Base-by-base conservation (phyloP, 441 rosid genomes). In the Raphanus hybrid region DNA sequence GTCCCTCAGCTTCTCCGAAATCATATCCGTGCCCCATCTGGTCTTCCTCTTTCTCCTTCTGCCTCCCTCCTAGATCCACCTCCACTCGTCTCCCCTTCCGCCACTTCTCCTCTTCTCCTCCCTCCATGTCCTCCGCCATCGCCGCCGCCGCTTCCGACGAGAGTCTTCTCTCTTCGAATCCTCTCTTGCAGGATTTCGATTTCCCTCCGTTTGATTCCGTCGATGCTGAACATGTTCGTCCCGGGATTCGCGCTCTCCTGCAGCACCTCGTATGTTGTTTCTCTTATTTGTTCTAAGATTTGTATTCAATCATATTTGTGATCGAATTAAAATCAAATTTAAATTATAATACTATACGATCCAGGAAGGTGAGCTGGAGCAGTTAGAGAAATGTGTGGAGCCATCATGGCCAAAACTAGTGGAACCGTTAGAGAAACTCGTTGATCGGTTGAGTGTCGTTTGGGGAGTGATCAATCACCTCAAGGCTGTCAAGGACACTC, bases 381-480 rank as follows among this genome's bases (percentile, higher is more conserved):
- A 88, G 78, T 67, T 91, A 83, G 97, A 94, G 89, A 87, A 73
- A 64, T 84, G 87, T 4, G 87, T 91, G 84, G 95, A 91, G 74
- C 98, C 98, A 0, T 73, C 97, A 0, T 92, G 98, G 97, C 83
- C 89, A 14, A 88, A 87, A 80, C 78, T 94, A 71, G 97, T 90
- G 64, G 98, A 91, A 69, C 98, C 98, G 18, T 68, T 92, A 82
- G 98, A 91, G 90, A 94, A 85, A 82, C 80, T 90, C 35, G 63
- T 84, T 12, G 98, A 92, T 83, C 83, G 75, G 9, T 77, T 91
- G 80, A 10, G 73, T 73, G 91, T 92, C 37, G 87, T 88, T 70
- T 94, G 97, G 98, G 94, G 92, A 68, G 80, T 88, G 75, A 77
- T 92, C 66, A 87, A 84, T 82, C 98, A 94, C 81, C 92, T 92